phyloP scores from a whole-genome alignment of 371 early-diverging fungal genomes.

The Syncephalastrum monosporum region DNA sequence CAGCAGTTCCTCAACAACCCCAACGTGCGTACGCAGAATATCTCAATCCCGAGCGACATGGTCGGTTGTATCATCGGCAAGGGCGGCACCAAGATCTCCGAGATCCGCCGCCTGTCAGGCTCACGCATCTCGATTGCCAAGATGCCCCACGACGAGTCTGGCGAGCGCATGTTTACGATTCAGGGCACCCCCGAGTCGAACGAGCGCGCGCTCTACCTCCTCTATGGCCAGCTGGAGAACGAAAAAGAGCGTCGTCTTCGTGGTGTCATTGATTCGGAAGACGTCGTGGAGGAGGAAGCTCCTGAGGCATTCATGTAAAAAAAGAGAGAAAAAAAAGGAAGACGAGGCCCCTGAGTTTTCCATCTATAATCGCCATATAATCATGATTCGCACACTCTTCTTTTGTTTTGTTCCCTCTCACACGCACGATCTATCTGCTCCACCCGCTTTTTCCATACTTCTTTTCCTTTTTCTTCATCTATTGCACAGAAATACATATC shows the following conservation, averaged over 20 bases:
- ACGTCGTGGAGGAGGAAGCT: conserved; percentile 32
- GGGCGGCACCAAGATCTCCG: conserved; percentile 86
- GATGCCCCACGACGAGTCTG: conserved; percentile 70
- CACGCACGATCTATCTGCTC: too few relatives aligned
- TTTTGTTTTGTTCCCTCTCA: too few relatives aligned
- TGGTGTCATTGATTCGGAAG: conserved; percentile 34
- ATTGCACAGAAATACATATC: too few relatives aligned
- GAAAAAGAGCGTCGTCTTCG: conserved; percentile 80
- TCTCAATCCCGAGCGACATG: conserved; percentile 86
- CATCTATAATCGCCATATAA: too few relatives aligned
- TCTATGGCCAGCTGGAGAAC: conserved; percentile 84
- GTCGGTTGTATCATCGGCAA: conserved; percentile 86
- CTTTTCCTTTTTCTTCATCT: too few relatives aligned
- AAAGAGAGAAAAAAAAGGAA: conserved; percentile 2
- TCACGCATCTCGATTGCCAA: conserved; percentile 86
- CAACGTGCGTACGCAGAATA: conserved; percentile 69
- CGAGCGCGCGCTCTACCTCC: conserved; percentile 84
- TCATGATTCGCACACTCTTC: too few relatives aligned
- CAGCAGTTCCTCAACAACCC: conserved; percentile 22
- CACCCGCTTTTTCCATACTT: too few relatives aligned
- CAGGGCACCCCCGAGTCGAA: conserved; percentile 83
- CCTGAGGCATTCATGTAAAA: too few relatives aligned
- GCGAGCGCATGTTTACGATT: conserved; percentile 89
- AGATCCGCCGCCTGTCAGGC: conserved; percentile 84
- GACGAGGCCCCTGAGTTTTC: background rate